These are phyloP conservation scores for Cantharellus anzutake DNA, from an alignment of 768 basidiomycete species.

Conservation along the genomic window DNA sequence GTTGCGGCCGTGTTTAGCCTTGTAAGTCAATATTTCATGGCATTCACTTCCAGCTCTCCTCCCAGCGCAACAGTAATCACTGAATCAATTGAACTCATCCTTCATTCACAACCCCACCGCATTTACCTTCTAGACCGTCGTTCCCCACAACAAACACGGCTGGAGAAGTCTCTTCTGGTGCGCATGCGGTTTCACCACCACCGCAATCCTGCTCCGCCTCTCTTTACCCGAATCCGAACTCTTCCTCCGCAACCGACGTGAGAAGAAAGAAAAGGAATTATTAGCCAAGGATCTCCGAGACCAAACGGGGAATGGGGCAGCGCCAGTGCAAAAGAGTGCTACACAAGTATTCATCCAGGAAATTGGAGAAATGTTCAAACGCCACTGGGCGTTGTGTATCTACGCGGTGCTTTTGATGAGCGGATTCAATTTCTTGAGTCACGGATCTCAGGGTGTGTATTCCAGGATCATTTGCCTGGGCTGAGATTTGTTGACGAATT, in stretches of 20 bases:
- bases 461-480: slow-evolving; percentile 4
- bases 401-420: slow-evolving; percentile 51
- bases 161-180: slow-evolving; percentile 23
- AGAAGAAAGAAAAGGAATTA: slow-evolving; percentile 6
- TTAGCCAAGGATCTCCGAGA: too few relatives aligned
- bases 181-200: slow-evolving; percentile 19
- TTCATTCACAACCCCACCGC: too few relatives aligned
- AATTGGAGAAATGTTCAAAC: slow-evolving; percentile 54
- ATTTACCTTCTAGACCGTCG: background rate
- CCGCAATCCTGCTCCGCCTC: slow-evolving; percentile 21
- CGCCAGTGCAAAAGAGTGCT: slow-evolving; percentile 10
- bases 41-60: slow-evolving; percentile 11
- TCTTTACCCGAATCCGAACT: slow-evolving; percentile 21
- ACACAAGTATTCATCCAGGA: slow-evolving; percentile 42
- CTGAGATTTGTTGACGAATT: slow-evolving; percentile 15
- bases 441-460: slow-evolving; percentile 30
- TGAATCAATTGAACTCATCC: too few relatives aligned
- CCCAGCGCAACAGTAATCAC: too few relatives aligned
- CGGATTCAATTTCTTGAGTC: slow-evolving; percentile 36
- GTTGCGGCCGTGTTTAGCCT: slow-evolving; percentile 72
- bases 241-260: slow-evolving; percentile 13
- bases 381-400: slow-evolving; percentile 66
- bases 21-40: slow-evolving; percentile 17
- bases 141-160: slow-evolving; percentile 20
- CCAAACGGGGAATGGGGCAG: slow-evolving; percentile 11